Conservation (phyloP, 805 yeast genomes). For the Pichia gijzeniarum region DNA sequence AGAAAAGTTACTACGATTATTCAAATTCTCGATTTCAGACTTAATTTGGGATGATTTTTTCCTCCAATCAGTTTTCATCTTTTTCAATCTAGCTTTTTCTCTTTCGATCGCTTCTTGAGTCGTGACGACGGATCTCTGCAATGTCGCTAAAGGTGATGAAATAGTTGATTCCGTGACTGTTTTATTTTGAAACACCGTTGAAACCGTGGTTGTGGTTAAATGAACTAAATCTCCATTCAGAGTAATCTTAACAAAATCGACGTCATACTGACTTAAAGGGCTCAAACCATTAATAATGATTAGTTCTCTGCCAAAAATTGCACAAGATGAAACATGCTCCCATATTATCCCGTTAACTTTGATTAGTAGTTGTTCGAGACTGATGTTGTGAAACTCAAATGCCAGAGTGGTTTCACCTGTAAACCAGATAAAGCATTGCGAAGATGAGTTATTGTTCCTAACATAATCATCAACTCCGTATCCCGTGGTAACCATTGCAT, state of each 20-base stretch:
- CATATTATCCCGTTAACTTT: constrained; percentile 63
- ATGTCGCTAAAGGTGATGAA: constrained; percentile 52
- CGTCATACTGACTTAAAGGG: constrained; percentile 58
- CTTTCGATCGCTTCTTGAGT: constrained; percentile 54
- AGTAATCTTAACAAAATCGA: constrained; percentile 38
- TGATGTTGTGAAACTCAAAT: constrained; percentile 42
- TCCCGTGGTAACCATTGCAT: constrained; percentile 34
- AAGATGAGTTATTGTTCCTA: constrained; percentile 10
- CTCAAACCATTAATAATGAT: constrained; percentile 60
- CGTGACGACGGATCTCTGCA: constrained; percentile 59
- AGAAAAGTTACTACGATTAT: constrained; percentile 39
- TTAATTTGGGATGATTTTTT: constrained; percentile 46
- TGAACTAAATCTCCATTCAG: constrained; percentile 25
- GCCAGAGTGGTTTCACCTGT: constrained; percentile 48
- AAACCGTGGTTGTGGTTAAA: constrained; percentile 29
- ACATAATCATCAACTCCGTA: constrained; percentile 22
- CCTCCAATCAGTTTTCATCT: constrained; percentile 50
- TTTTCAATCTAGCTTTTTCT: constrained; percentile 52
- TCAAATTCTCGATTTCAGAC: constrained; percentile 50
- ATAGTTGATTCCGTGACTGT: constrained; percentile 30
- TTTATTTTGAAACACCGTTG: constrained; percentile 30
- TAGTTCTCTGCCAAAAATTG: constrained; percentile 39
- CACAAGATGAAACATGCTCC: constrained; percentile 56
- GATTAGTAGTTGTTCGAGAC: constrained; percentile 36
- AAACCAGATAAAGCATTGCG: constrained; percentile 39